Percentiles rank a stretch among this genome's conserved stretches.
Evolutionary conservation across 1,284 basidiomycete genomes (phyloP).

Genomic region (Abortiporus biennis): DNA sequence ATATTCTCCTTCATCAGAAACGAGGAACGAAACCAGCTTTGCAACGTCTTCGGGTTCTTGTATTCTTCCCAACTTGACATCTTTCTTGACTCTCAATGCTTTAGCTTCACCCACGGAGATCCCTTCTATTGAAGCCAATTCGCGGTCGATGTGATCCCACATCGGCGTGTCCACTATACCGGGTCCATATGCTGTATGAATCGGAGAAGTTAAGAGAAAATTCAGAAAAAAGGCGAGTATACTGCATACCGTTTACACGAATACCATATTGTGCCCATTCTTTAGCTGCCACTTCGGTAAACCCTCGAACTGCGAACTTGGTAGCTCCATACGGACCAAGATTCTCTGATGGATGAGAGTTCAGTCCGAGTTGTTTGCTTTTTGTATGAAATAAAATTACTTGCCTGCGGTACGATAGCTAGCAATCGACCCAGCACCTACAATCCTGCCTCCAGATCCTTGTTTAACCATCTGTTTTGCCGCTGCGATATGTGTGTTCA

Average conservation of each 20-base stretch:
- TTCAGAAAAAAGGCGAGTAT: background rate
- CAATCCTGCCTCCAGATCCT: slow-evolving; percentile 32
- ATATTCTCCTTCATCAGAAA: slow-evolving; percentile 31
- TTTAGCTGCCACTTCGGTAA: slow-evolving; percentile 33
- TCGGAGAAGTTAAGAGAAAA: background rate
- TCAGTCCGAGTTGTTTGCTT: background rate
- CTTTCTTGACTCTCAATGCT: slow-evolving; percentile 24
- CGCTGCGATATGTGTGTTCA: slow-evolving; percentile 30
- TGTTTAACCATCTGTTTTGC: slow-evolving; percentile 39
- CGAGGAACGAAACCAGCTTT: slow-evolving; percentile 37
- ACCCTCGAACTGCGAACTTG: slow-evolving; percentile 37
- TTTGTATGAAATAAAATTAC: slow-evolving; percentile 1
- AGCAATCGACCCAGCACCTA: slow-evolving; percentile 30
- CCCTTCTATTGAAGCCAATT: slow-evolving; percentile 24
- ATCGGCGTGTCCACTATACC: slow-evolving; percentile 30
- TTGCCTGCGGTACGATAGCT: slow-evolving; percentile 26
- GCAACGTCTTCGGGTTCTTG: slow-evolving; percentile 35
- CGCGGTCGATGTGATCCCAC: slow-evolving; percentile 31
- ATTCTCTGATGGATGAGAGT: slow-evolving; percentile 17
- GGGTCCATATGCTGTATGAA: slow-evolving; percentile 24
- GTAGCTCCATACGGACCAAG: slow-evolving; percentile 29
- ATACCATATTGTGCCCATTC: slow-evolving; percentile 29
- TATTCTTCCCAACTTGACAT: slow-evolving; percentile 26
- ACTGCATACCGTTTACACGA: slow-evolving; percentile 24
- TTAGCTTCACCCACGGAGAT: slow-evolving; percentile 25